Evolutionary conservation across 192 early-diverging fungal genomes (phyloP).

Genomic region (Linnemannia hyalina): DNA sequence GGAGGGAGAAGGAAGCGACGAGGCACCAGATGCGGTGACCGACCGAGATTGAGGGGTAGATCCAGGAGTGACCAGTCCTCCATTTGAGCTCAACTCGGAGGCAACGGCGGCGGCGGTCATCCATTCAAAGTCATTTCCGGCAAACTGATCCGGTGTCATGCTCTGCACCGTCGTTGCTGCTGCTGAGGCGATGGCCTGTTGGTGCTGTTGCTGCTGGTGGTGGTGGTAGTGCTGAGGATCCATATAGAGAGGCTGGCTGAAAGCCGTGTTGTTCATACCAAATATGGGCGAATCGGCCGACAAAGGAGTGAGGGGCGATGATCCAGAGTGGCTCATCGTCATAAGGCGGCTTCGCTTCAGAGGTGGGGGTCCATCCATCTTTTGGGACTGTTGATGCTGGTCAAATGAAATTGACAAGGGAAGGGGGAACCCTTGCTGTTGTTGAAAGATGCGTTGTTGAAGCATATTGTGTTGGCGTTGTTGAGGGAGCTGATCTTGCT

Average conservation of each 20-base stretch:
- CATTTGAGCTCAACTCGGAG: background rate
- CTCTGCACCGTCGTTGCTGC: constrained; percentile 26
- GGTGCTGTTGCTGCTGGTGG: constrained; percentile 18
- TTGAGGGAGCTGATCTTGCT: background rate
- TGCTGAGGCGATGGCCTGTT: background rate
- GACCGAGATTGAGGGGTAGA: background rate
- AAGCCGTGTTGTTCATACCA: background rate
- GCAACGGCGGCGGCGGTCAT: constrained; percentile 1
- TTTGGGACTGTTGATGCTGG: background rate
- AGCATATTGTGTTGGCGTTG: constrained; percentile 11
- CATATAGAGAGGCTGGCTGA: constrained; percentile 9
- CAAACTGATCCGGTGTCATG: constrained; percentile 31
- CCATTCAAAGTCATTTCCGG: constrained; percentile 32
- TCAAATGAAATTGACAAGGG: constrained; percentile 18
- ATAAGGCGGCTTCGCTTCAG: constrained; percentile 24
- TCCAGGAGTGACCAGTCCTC: background rate
- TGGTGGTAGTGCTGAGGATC: constrained; percentile 26
- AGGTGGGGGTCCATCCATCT: background rate
- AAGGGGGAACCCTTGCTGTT: constrained; percentile 14
- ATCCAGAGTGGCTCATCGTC: background rate
- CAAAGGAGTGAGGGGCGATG: constrained; percentile 28
- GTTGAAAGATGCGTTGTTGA: constrained; percentile 21
- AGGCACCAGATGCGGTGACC: background rate
- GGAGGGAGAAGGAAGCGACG: background rate
- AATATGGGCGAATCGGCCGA: constrained; percentile 16